Evolutionary conservation across 2,329 filamentous ascomycete species (phyloP).

Genomic region (Colletotrichum siamense): DNA sequence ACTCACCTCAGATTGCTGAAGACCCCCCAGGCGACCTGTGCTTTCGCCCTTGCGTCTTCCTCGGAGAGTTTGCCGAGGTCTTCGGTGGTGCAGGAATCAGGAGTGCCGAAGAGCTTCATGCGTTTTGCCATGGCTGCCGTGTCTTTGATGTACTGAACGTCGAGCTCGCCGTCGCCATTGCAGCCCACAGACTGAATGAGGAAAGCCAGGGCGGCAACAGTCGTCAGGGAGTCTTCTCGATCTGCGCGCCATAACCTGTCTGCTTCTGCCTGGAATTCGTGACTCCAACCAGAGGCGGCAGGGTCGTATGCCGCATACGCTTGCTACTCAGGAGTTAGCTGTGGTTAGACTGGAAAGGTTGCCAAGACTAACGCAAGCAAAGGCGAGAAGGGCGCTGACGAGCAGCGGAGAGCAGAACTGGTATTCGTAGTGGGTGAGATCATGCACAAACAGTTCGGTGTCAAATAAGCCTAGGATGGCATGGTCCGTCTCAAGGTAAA

Average conservation of each 20-base stretch:
- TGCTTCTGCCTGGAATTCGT: conserved; percentile 11
- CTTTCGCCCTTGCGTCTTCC: neutral
- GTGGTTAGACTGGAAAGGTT: neutral
- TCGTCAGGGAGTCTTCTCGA: conserved; percentile 7
- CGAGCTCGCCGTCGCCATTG: conserved; percentile 14
- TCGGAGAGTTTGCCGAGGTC: conserved; percentile 1
- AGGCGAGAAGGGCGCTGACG: conserved; percentile 38
- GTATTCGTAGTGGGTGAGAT: conserved; percentile 29
- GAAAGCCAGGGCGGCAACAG: conserved; percentile 1
- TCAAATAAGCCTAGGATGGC: conserved; percentile 42
- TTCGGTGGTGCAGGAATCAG: neutral
- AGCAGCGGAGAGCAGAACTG: conserved; percentile 39
- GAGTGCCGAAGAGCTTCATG: conserved; percentile 9
- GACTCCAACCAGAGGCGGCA: conserved; percentile 12
- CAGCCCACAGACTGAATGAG: conserved; percentile 12
- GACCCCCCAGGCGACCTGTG: conserved; percentile 31
- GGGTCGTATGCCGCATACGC: conserved; percentile 4
- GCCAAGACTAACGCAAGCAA: conserved; percentile 35
- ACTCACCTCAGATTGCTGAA: conserved; percentile 45
- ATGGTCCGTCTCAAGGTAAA: conserved; percentile 43
- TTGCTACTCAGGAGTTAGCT: neutral
- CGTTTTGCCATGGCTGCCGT: conserved; percentile 11
- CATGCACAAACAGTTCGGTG: conserved; percentile 35
- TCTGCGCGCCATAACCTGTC: conserved; percentile 12
- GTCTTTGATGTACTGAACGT: conserved; percentile 13